Conservation (phyloP, 768 basidiomycete species). For the Epithele typhae region DNA sequence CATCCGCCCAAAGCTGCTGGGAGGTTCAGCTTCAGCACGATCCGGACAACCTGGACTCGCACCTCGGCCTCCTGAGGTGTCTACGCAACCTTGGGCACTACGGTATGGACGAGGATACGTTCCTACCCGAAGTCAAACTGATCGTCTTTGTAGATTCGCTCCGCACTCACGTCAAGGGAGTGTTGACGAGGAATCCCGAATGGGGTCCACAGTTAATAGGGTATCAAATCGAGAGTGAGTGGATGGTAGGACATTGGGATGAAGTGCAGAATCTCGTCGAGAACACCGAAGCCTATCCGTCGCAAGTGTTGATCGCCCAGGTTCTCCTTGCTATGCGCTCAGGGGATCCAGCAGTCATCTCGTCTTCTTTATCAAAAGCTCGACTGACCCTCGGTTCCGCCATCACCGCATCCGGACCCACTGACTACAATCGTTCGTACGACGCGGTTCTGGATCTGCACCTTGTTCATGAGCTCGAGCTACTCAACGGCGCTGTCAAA, state of each 20-base stretch:
- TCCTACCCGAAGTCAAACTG: too few species aligned
- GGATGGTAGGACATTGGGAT: conserved; percentile 94
- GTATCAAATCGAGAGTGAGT: conserved; percentile 90
- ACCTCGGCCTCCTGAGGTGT: conserved; percentile 87
- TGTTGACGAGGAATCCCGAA: conserved; percentile 77
- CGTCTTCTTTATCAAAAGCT: conserved; percentile 54
- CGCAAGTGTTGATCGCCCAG: conserved; percentile 71
- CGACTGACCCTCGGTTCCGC: conserved; percentile 72
- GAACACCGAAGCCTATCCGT: conserved; percentile 42
- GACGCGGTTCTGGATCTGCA: conserved; percentile 85
- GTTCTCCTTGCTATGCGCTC: conserved; percentile 76
- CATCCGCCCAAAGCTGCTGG: conserved; percentile 99
- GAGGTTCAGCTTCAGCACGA: conserved; percentile 89
- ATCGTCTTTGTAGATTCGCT: conserved; percentile 66
- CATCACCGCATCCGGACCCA: conserved; percentile 74
- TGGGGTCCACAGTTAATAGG: conserved; percentile 77
- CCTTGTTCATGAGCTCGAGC: conserved; percentile 78
- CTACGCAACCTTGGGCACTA: conserved; percentile 95
- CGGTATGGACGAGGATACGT: conserved; percentile 68
- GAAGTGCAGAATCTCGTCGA: conserved; percentile 65
- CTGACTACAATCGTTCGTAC: conserved; percentile 84
- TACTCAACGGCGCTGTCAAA: conserved; percentile 47
- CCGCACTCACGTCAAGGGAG: conserved; percentile 89
- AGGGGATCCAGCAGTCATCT: conserved; percentile 42
- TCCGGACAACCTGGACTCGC: conserved; percentile 84